Percentiles rank a stretch among this genome's conserved stretches.
Conservation (phyloP, 1,139 yeast species). For the Suhomyces ambrosiae region DNA sequence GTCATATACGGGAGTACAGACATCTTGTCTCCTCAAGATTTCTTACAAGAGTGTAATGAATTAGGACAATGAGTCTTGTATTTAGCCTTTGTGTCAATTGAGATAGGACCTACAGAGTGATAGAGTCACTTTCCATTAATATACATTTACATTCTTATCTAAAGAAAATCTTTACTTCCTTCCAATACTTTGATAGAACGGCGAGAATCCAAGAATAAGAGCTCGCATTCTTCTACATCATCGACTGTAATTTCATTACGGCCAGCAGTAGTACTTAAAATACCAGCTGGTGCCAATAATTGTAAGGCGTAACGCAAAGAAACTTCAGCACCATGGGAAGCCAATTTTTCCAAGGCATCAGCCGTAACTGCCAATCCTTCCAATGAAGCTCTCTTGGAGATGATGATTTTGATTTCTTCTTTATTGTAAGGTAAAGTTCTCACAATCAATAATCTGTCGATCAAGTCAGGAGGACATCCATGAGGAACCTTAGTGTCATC, state of each 20-base stretch:
- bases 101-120: no score
- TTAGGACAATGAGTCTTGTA: conserved; percentile 41
- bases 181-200: conserved; percentile 82
- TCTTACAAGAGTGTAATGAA: conserved; percentile 69
- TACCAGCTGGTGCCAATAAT: conserved; percentile 85
- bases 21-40: conserved; percentile 73
- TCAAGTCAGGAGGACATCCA: conserved; percentile 93
- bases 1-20: conserved; percentile 89
- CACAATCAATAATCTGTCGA: conserved; percentile 87
- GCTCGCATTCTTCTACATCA: conserved; percentile 87
- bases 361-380: conserved; percentile 67
- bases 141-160: conserved; percentile 14
- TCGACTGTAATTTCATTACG: conserved; percentile 66
- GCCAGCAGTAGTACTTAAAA: conserved; percentile 73
- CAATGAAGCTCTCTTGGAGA: conserved; percentile 75
- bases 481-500: conserved; percentile 76
- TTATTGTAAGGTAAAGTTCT: conserved; percentile 84
- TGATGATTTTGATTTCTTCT: conserved; percentile 81
- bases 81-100: no score
- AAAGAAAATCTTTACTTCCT: conserved; percentile 51
- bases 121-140: no score
- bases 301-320: conserved; percentile 92
- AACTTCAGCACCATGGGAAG: conserved; percentile 69
- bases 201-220: conserved; percentile 83
- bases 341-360: conserved; percentile 72